Evolutionary conservation across 352 stramenopile genomes (phyloP).

Genomic region (Nothophytophthora sp.): DNA sequence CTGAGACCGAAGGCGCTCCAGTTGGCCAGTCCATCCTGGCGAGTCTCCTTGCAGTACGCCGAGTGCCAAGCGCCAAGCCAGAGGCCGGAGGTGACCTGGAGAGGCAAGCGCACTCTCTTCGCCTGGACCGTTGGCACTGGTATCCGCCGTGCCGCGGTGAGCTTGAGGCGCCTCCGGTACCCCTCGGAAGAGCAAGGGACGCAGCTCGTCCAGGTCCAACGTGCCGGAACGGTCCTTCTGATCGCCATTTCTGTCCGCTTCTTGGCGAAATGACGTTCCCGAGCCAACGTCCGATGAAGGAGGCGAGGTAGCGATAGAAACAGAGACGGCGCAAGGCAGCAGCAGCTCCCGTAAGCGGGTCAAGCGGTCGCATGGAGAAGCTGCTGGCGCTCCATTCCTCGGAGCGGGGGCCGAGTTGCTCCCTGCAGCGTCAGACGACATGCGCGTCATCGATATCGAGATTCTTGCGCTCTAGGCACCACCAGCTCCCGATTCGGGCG

Average conservation of each 20-base stretch:
- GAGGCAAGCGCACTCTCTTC: not conserved
- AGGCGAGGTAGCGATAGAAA: not conserved
- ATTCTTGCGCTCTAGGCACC: no score
- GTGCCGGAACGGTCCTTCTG: not conserved
- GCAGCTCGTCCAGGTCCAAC: conserved; percentile 26
- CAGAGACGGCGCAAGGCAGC: not conserved
- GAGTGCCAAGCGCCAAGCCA: conserved; percentile 45
- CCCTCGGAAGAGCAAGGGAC: conserved; percentile 16
- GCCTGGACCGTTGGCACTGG: not conserved
- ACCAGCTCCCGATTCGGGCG: no score
- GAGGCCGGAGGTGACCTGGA: conserved; percentile 14
- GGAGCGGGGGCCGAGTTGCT: not conserved
- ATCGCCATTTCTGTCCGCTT: no score
- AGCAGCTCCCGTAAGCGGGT: conserved; percentile 10
- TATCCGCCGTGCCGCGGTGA: not conserved
- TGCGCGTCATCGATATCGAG: no score
- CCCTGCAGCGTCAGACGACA: no score
- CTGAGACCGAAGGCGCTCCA: conserved; percentile 18
- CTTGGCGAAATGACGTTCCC: no score
- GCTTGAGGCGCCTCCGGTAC: not conserved
- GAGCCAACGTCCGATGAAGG: no score
- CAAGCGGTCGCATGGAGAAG: conserved; percentile 3
- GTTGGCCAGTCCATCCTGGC: conserved; percentile 14
- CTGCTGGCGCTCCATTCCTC: not conserved
- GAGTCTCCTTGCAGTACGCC: conserved; percentile 27